Conservation (phyloP, 2,329 filamentous ascomycete species). For the Dendryphion nanum region DNA sequence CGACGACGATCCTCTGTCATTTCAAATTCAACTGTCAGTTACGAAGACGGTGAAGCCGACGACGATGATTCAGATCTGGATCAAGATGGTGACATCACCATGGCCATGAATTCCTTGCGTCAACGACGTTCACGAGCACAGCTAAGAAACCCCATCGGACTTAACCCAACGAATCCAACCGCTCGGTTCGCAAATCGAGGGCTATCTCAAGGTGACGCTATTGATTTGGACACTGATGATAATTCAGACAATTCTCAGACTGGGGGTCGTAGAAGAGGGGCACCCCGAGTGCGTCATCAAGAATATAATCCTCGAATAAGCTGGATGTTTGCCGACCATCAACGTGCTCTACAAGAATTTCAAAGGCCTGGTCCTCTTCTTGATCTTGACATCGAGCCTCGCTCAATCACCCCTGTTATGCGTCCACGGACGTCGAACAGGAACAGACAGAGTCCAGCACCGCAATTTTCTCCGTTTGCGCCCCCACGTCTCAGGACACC, state of each 20-base stretch:
- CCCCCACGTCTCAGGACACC: constrained; percentile 35
- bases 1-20: constrained; percentile 39
- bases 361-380: constrained; percentile 30
- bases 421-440: constrained; percentile 40
- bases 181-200: constrained; percentile 24
- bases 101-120: constrained; percentile 36
- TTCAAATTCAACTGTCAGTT: constrained; percentile 32
- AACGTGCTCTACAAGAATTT: constrained; percentile 36
- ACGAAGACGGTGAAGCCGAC: constrained; percentile 44
- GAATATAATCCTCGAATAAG: constrained; percentile 43
- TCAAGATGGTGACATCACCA: constrained; percentile 36
- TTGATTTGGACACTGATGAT: constrained; percentile 38
- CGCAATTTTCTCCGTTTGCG: constrained; percentile 35
- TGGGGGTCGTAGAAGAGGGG: constrained; percentile 18
- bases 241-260: constrained; percentile 40
- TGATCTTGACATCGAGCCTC: constrained; percentile 33
- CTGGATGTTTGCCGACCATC: constrained; percentile 43
- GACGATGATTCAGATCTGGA: constrained; percentile 42
- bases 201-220: constrained; percentile 18
- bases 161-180: constrained; percentile 19
- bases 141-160: constrained; percentile 28
- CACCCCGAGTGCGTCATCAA: constrained; percentile 24
- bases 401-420: constrained; percentile 38
- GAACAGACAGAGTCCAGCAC: constrained; percentile 37
- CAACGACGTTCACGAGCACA: constrained; percentile 35